Base-by-base conservation (phyloP, 1,284 basidiomycete species). In the Blastosporella zonata region DNA sequence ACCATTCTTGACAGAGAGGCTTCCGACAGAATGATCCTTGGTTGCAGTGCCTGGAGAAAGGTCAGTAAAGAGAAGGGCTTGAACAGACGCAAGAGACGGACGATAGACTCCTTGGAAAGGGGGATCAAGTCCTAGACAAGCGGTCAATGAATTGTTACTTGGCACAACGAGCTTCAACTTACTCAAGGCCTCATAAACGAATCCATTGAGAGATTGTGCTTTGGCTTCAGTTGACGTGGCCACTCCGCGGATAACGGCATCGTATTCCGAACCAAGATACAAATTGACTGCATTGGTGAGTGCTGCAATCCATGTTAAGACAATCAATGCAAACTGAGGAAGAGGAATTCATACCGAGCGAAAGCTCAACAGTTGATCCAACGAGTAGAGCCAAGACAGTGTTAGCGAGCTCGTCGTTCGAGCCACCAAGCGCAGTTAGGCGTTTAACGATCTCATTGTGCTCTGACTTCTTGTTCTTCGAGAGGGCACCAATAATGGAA, bases 381-480 rank as follows among this genome's bases (percentile, higher is more conserved):
- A 90, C 76, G 66, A 89, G 69, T 23, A 91, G 64, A n/a, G 87
- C 85, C 27, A 91, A 64, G 35, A 90, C 70, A 23, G 78, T 78
- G 59, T 88, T 88, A 7, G 82, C 75, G 12, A 86, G 67, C 46
- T 83, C 75, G 43, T 87, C 81, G 1, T 69, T 67, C 3, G 78
- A 73, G 37, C 74, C 72, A 2, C 81, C 80, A 20, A 81, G 64
- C 15, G 72, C 74, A 28, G 75, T 69, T 21, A 91, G 68, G 5
- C 76, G 74, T 55, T 79, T 76, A 50, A 81, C 69, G 36, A 88
- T 63, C 27, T 77, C 74, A 27, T 76, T 70, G 33, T 77, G 71
- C 22, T 71, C 68, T 12, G 56, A 62, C 60, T 74, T 79, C 62
- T 73, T 75, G 23, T 58, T 49, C 55, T 70, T 78, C n/a, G 65